Percentiles rank a stretch among this genome's conserved stretches.
phyloP scores from a whole-genome alignment of 2,329 filamentous ascomycete genomes.

The Daldinia eschscholtzii region DNA sequence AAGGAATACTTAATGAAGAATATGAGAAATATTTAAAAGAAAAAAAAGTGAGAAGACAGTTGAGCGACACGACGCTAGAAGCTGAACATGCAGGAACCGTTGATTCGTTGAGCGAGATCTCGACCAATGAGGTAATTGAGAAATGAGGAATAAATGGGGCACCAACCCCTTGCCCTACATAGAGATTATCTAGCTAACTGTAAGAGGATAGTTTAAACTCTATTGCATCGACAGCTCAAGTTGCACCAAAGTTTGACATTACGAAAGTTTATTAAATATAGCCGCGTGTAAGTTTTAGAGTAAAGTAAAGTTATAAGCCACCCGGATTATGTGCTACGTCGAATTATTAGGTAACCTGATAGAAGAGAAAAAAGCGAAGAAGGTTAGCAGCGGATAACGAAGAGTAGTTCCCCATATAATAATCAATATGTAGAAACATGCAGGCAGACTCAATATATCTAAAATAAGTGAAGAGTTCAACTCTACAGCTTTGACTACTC shows the following conservation, averaged over 20 bases:
- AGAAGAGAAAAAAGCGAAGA: neutral
- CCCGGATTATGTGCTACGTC: neutral
- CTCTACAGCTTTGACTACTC: neutral
- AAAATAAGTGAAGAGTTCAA: neutral
- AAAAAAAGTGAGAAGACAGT: slow-evolving; percentile 10
- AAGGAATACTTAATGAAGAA: neutral
- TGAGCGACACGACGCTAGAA: slow-evolving; percentile 14
- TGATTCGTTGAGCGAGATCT: slow-evolving; percentile 25
- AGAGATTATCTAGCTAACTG: slow-evolving; percentile 27
- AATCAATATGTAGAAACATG: neutral
- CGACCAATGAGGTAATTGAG: slow-evolving; percentile 25
- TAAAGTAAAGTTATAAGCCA: neutral
- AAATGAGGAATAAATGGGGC: slow-evolving; percentile 22
- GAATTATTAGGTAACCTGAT: neutral
- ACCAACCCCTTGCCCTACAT: neutral
- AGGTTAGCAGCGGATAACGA: neutral
- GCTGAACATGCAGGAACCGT: slow-evolving; percentile 4
- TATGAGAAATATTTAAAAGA: slow-evolving; percentile 17
- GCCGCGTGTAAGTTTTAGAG: neutral
- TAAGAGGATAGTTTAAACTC: slow-evolving; percentile 39
- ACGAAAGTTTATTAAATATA: neutral
- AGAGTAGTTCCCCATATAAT: neutral
- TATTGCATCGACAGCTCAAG: slow-evolving; percentile 27
- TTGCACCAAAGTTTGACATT: neutral
- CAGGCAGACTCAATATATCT: neutral